Base-by-base conservation (phyloP, 2,329 filamentous ascomycete species). In the Polychaeton citri region DNA sequence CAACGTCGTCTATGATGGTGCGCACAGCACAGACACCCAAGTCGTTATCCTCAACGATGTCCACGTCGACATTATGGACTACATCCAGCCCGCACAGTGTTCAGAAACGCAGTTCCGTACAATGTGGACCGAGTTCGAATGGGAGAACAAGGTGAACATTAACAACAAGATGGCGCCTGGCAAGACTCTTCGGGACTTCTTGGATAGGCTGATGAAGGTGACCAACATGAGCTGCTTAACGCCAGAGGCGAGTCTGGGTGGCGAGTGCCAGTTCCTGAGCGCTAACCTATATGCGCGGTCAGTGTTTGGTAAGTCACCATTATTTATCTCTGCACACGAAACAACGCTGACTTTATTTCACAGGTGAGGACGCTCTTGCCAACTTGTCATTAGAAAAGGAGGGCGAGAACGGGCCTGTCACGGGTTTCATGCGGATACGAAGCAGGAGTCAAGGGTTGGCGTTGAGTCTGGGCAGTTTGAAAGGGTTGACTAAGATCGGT, bases 81-180 rank as follows among this genome's bases (percentile, higher is more conserved):
- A 98, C 65, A 98, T 98, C 53, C 88, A 96, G 58, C 90, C 90
- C 2, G 88, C 88, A 5, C 79, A 86, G 12, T 98, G 90, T 69
- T 90, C 85, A 4, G 90, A 98, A 68, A 95, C 88, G 8, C 86
- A 96, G 54, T 98, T 98, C 78, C 77, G 90, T 41, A 93, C 85
- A n/a, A 98, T 98, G 90, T 98, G 90, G 90, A 98, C 90, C 24
- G 90, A 98, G 58, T 98, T 98, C 48, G 90, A 98, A 59, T 98
- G 90, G 90, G 90, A 98, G 70, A 98, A 98, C 68, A 98, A 98
- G 74, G 88, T 98, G 61, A 98, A 98, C 66, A 96, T 98, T 66
- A 95, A 95, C 64, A 92, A 84, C 45, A 96, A 95, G 70, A 52
- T 59, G 51, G 49, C 49, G 15, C 42, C 47, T n/a, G 85, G 84